Conservation (phyloP, 768 basidiomycete species). For the Austroboletus eburneus region DNA sequence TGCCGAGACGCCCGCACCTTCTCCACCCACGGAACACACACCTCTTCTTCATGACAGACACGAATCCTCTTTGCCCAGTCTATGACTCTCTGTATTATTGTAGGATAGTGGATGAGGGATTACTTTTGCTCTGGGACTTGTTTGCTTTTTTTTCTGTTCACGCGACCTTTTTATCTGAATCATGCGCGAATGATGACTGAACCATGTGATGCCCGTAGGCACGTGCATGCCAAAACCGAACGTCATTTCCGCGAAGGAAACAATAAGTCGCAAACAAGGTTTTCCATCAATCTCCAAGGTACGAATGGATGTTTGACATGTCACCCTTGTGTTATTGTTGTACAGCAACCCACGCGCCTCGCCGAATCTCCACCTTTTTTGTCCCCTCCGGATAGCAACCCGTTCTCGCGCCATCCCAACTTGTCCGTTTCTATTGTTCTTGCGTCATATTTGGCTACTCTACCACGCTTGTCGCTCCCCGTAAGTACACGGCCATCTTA, state of each 20-base stretch:
- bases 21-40: slow-evolving; percentile 29
- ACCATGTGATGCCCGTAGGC: background rate
- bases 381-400: slow-evolving; percentile 13
- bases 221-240: slow-evolving; percentile 10
- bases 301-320: slow-evolving; percentile 23
- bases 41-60: slow-evolving; percentile 28
- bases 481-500: slow-evolving; percentile 12
- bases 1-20: slow-evolving; percentile 10
- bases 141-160: slow-evolving; percentile 5
- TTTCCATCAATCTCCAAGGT: slow-evolving; percentile 25
- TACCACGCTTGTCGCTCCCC: background rate
- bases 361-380: too few relatives aligned
- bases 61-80: slow-evolving; percentile 10
- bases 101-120: slow-evolving; percentile 14
- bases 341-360: slow-evolving; percentile 6
- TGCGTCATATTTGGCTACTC: slow-evolving; percentile 10
- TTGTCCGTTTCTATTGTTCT: slow-evolving; percentile 26
- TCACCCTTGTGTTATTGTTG: slow-evolving; percentile 17
- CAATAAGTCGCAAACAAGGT: slow-evolving; percentile 30
- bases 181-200: slow-evolving; percentile 12
- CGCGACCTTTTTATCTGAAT: slow-evolving; percentile 18
- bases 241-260: slow-evolving; percentile 16
- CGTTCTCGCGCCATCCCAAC: slow-evolving; percentile 11
- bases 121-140: slow-evolving; percentile 4
- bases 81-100: slow-evolving; percentile 20